Percentiles rank a stretch among this genome's conserved stretches.
Evolutionary conservation across 179 eudicot species (phyloP).

Genomic region (Monotropa hypopitys): DNA sequence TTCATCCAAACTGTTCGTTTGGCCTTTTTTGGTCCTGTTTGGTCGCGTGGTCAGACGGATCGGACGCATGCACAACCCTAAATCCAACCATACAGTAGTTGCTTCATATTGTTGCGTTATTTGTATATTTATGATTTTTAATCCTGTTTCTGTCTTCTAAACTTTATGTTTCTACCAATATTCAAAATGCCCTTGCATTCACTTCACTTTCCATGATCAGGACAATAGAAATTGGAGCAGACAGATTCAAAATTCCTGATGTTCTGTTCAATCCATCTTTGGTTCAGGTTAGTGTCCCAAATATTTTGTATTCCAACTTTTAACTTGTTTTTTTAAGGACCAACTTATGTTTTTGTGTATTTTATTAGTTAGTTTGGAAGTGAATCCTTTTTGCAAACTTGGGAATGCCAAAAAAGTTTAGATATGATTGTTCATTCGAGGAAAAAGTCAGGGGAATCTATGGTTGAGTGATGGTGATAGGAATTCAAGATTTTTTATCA

Average conservation of each 20-base stretch:
- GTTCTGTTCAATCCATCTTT: conserved; percentile 85
- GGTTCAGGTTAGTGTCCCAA: conserved; percentile 47
- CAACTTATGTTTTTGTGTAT: neutral
- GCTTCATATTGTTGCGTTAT: neutral
- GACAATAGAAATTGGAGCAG: conserved; percentile 95
- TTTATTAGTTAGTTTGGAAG: neutral
- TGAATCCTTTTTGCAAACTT: neutral
- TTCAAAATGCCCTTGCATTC: conserved; percentile 1
- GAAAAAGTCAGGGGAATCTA: too few relatives aligned
- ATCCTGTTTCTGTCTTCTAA: neutral
- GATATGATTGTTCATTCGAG: neutral
- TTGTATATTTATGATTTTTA: neutral
- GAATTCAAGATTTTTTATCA: too few relatives aligned
- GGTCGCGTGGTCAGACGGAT: too few relatives aligned
- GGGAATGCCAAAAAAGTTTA: neutral
- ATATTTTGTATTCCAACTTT: neutral
- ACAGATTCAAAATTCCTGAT: conserved; percentile 97
- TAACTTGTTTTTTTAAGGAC: neutral
- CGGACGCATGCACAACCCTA: too few relatives aligned
- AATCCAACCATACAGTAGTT: neutral
- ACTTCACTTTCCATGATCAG: conserved; percentile 24
- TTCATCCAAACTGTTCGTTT: too few relatives aligned
- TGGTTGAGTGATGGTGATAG: too few relatives aligned
- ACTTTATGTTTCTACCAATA: neutral
- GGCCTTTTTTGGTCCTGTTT: too few relatives aligned